phyloP scores from a whole-genome alignment of 495 filamentous ascomycete genomes.

The Aspergillus wentii region DNA sequence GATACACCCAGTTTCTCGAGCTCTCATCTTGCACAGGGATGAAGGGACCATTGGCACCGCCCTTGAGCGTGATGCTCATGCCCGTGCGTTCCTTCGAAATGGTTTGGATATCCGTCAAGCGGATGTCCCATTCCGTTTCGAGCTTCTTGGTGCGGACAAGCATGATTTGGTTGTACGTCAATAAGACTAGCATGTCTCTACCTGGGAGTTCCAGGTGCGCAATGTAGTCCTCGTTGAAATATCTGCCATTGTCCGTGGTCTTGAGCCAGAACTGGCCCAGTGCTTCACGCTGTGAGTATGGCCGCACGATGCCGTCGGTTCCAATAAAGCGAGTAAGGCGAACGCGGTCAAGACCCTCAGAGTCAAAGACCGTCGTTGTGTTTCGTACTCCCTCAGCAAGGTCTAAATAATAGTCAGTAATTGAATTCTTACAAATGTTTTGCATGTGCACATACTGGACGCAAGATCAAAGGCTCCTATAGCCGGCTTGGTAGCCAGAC shows the following conservation, averaged over 20 bases:
- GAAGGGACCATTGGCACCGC: constrained; percentile 89
- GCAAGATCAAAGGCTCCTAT: constrained; percentile 96
- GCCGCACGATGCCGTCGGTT: constrained; percentile 86
- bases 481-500: constrained; percentile 90
- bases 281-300: constrained; percentile 92
- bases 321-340: constrained; percentile 88
- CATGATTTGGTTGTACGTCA: constrained; percentile 90
- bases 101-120: constrained; percentile 91
- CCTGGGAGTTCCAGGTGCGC: constrained; percentile 88
- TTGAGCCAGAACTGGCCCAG: constrained; percentile 98
- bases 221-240: constrained; percentile 96
- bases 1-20: constrained; percentile 80
- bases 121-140: constrained; percentile 90
- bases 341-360: constrained; percentile 88
- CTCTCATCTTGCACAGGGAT: constrained; percentile 89
- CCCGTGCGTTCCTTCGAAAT: constrained; percentile 96
- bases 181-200: constrained; percentile 89
- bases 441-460: constrained; percentile 49
- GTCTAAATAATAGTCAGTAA: constrained; percentile 40
- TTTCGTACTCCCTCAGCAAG: constrained; percentile 96
- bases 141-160: constrained; percentile 81
- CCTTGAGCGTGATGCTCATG: constrained; percentile 80
- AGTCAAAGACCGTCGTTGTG: constrained; percentile 96
- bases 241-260: constrained; percentile 92
- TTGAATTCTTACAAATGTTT: not conserved